These are phyloP conservation scores for Secale cereale DNA, from an alignment of 176 grass and related monocot genomes.

Conservation along the genomic window DNA sequence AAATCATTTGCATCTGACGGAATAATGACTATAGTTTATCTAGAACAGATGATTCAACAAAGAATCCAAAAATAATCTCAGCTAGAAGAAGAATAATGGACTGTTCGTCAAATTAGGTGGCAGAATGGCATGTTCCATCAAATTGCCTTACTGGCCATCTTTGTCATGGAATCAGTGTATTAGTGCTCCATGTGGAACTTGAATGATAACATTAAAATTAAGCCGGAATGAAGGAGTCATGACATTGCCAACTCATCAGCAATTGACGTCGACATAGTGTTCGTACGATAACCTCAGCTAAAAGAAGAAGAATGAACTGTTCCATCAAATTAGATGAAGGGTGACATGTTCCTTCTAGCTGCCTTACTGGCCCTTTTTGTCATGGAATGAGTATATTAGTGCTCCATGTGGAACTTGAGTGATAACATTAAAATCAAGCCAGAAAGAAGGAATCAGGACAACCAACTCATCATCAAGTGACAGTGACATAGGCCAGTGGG, in stretches of 20 bases:
- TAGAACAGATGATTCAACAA: not conserved
- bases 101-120: not conserved
- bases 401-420: constrained; percentile 7
- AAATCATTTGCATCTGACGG: not conserved
- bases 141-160: not conserved
- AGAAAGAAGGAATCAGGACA: constrained; percentile 17
- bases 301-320: not conserved
- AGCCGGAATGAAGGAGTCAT: constrained; percentile 3
- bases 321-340: not conserved
- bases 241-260: constrained; percentile 27
- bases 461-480: constrained; percentile 29
- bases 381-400: not conserved
- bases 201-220: not conserved
- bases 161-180: not conserved
- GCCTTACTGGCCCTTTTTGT: not conserved
- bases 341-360: constrained; percentile 13
- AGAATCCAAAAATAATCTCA: not conserved
- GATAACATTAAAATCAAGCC: not conserved
- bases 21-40: not conserved
- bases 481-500: constrained; percentile 2
- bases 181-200: constrained; percentile 12
- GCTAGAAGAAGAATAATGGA: not conserved
- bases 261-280: not conserved
- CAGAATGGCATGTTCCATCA: not conserved
- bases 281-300: constrained; percentile 4